These are phyloP conservation scores for Cyclotella baltica DNA, from an alignment of 108 stramenopile species.

Conservation along the genomic window DNA sequence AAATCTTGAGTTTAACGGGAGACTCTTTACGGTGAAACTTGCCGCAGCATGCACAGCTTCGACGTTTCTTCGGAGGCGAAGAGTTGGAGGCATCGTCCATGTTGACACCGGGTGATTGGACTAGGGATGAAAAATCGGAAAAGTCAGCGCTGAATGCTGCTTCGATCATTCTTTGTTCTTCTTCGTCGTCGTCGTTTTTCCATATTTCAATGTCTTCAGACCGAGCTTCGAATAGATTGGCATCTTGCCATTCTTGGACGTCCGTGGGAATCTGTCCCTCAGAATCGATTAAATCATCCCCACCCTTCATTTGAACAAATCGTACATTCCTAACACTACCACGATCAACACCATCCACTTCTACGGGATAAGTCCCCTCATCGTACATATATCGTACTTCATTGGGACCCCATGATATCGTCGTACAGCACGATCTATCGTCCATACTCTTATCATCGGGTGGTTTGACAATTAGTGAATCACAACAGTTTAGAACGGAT, in stretches of 20 bases:
- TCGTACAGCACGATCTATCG: background rate
- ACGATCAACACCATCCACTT: background rate
- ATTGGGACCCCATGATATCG: background rate
- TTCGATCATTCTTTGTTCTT: background rate
- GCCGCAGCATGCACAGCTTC: background rate
- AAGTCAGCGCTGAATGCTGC: background rate
- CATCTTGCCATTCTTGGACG: background rate
- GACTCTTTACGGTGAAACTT: background rate
- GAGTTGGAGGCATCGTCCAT: slow-evolving; percentile 6
- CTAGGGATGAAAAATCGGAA: background rate
- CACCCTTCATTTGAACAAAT: background rate
- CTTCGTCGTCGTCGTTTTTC: slow-evolving; percentile 6
- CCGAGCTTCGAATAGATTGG: background rate
- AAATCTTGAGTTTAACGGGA: background rate
- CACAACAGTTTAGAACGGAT: background rate
- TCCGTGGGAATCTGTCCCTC: background rate
- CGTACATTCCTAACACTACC: background rate
- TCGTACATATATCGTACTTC: background rate
- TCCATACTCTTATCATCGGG: background rate
- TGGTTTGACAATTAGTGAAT: background rate
- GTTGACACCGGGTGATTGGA: background rate
- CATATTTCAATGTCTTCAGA: background rate
- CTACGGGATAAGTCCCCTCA: background rate
- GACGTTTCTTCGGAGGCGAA: background rate
- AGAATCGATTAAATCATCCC: background rate